A percentile compares a stretch with the other conserved stretches of the same genome.
These are phyloP conservation scores for Pseudonitzschia multiseries DNA, from an alignment of 108 stramenopile genomes.

Conservation along the genomic window DNA sequence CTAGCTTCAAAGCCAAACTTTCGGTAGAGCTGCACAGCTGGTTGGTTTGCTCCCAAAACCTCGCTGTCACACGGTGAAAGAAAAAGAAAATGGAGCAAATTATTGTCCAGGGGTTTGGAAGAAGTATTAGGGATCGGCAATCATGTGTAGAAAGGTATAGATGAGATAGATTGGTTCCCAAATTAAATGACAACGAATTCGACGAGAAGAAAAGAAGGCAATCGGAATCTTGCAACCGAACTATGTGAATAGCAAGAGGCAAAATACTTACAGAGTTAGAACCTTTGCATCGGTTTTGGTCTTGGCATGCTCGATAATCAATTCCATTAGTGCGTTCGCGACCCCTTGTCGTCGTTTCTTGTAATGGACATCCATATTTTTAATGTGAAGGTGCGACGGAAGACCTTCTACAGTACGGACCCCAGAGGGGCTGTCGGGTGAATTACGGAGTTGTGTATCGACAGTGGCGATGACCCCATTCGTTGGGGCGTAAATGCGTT, in stretches of 20 bases:
- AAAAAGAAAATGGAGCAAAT: not conserved
- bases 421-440: slow-evolving; percentile 13
- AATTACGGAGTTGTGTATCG: slow-evolving; percentile 37
- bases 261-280: slow-evolving; percentile 43
- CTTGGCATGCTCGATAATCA: slow-evolving; percentile 30
- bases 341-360: slow-evolving; percentile 26
- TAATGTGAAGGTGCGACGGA: slow-evolving; percentile 40
- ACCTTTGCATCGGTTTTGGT: slow-evolving; percentile 30
- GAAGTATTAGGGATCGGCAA: no score
- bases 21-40: slow-evolving; percentile 26
- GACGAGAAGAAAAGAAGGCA: no score
- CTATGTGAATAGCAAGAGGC: no score
- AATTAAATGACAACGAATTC: no score
- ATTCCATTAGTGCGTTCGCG: slow-evolving; percentile 25
- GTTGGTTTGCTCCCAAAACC: slow-evolving; percentile 20
- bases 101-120: no score
- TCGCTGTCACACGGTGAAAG: slow-evolving; percentile 3
- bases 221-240: no score
- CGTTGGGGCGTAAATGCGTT: slow-evolving; percentile 15
- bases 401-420: slow-evolving; percentile 21
- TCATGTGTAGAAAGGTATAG: no score
- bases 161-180: no score
- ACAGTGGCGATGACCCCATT: slow-evolving; percentile 33
- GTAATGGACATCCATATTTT: slow-evolving; percentile 40
- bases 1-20: slow-evolving; percentile 24